Percentiles rank a stretch among this genome's conserved stretches.
Evolutionary conservation across 192 early-diverging fungal genomes (phyloP).

Genomic region (Coemansia sp.): DNA sequence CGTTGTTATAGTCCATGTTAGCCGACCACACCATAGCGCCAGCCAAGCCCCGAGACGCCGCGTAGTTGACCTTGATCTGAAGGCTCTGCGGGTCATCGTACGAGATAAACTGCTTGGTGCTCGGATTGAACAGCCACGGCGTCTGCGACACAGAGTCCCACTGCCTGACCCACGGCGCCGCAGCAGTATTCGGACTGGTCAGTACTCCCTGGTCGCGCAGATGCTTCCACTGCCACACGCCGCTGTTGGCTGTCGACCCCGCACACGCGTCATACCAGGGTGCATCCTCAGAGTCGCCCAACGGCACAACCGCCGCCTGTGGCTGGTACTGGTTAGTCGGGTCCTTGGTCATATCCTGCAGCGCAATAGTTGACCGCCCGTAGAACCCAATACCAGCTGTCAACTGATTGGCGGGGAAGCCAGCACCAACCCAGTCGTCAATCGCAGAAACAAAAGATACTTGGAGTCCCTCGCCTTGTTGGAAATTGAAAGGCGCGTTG

Average conservation of each 20-base stretch:
- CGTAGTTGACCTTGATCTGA: slow-evolving; percentile 64
- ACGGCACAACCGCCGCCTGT: slow-evolving; percentile 35
- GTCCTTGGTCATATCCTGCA: slow-evolving; percentile 58
- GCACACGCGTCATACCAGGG: slow-evolving; percentile 58
- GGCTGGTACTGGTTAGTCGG: slow-evolving; percentile 54
- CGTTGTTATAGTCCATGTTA: slow-evolving; percentile 62
- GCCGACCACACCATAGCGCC: slow-evolving; percentile 72
- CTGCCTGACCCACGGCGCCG: slow-evolving; percentile 61
- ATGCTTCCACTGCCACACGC: slow-evolving; percentile 65
- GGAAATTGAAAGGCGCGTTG: slow-evolving; percentile 61
- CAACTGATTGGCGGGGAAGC: slow-evolving; percentile 64
- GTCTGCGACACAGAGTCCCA: slow-evolving; percentile 64
- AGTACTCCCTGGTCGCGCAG: slow-evolving; percentile 60
- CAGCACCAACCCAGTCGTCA: slow-evolving; percentile 58
- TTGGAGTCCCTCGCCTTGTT: slow-evolving; percentile 35
- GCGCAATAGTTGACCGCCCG: slow-evolving; percentile 57
- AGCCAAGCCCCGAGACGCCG: slow-evolving; percentile 56
- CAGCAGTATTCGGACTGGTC: slow-evolving; percentile 15
- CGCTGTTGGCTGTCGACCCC: slow-evolving; percentile 48
- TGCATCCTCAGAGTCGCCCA: slow-evolving; percentile 60
- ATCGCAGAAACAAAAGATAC: slow-evolving; percentile 58
- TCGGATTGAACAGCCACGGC: slow-evolving; percentile 72
- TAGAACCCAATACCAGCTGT: slow-evolving; percentile 66
- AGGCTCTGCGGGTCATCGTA: slow-evolving; percentile 71
- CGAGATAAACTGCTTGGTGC: slow-evolving; percentile 63